Base-by-base conservation (phyloP, 805 yeast species). In the Sugiyamaella mastotermitis region DNA sequence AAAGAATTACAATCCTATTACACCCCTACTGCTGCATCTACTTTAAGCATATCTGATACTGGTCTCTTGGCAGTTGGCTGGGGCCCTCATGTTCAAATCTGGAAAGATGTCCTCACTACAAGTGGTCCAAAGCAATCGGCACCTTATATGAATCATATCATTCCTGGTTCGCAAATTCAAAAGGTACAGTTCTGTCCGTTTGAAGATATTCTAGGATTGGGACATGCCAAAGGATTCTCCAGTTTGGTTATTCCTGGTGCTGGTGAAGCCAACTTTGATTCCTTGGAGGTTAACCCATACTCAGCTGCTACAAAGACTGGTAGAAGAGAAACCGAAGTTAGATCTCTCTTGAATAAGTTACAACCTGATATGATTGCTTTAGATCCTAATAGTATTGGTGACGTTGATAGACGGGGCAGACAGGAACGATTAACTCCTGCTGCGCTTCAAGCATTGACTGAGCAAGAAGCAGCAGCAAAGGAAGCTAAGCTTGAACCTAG, bases 221-320 rank as follows among this genome's bases (percentile, higher is more conserved):
- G 97, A 2, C 94, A 86, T 57, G 69, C 74, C 35, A 61, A 64
- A 1, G 95, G 96, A 31, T 69, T 87, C 28, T 74, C 80, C n/a
- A 79, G 92, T n/a, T 50, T 92, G 43, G 81, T 92, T 49, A 72
- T 92, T 42, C 98, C 98, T 28, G 98, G 98, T 18, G 69, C 97
- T 29, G 98, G 98, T 68, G 98, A 92, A 65, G 96, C 98, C 45
- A 92, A 92, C 64, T 87, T 76, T 60, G 98, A 92, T 66, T 87
- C 97, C 2, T 62, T 87, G 58, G 98, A 92, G 63, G 62, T 78
- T 53, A 92, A 92, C 60, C 98, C 98, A 46, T 92, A 71, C 64
- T 95, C 86, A 61, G 86, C 72, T 60, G 97, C 94, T 55, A 76
- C 95, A 7, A 77, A 83, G 38, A 81, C 84, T 58, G 97, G 88